Evolutionary conservation across 306 rosid species (phyloP).

Genomic region (Quercus ilex): DNA sequence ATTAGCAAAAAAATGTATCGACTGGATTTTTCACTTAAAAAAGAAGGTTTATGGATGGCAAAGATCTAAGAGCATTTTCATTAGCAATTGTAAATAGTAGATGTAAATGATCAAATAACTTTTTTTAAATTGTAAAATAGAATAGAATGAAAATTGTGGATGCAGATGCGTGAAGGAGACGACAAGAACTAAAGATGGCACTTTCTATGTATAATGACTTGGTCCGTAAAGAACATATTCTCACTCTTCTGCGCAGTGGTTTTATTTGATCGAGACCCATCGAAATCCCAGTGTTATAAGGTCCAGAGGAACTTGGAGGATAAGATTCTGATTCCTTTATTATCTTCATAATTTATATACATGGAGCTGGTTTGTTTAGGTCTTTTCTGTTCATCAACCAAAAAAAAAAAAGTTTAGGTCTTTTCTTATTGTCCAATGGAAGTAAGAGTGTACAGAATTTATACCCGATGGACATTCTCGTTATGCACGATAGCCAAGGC

Average conservation of each 20-base stretch:
- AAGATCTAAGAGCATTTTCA: not conserved
- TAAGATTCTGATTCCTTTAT: constrained; percentile 3
- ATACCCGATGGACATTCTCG: constrained; percentile 16
- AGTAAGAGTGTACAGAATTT: not conserved
- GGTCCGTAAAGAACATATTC: not conserved
- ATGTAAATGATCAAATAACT: accelerated
- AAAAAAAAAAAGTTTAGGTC: not conserved
- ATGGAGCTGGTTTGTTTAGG: not conserved
- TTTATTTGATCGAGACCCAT: constrained; percentile 40
- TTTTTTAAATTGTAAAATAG: no score
- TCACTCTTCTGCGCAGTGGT: not conserved
- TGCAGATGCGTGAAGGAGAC: accelerated
- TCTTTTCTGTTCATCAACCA: not conserved
- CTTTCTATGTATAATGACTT: not conserved
- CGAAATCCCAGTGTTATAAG: not conserved
- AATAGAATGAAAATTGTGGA: accelerated
- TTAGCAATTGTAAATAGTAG: no score
- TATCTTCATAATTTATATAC: not conserved
- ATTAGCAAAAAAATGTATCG: no score
- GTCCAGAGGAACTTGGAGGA: not conserved
- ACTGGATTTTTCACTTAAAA: not conserved
- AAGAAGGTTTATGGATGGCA: not conserved
- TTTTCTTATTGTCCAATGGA: constrained; percentile 21
- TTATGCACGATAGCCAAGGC: not conserved
- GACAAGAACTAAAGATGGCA: constrained; percentile 1